phyloP scores from a whole-genome alignment of 768 basidiomycete genomes.

The Trametes sanguinea region DNA sequence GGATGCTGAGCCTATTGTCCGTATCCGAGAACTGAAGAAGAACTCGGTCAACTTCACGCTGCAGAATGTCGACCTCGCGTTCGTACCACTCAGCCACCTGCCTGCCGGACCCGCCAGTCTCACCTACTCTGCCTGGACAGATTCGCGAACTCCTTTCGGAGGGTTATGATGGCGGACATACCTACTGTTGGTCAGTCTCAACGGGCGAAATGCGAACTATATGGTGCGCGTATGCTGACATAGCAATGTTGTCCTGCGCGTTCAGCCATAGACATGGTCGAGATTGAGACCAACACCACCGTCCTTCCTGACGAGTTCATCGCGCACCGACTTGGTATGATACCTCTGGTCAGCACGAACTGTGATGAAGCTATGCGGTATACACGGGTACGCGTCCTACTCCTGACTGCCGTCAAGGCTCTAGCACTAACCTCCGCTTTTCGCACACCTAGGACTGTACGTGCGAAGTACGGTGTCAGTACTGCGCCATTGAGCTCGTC shows the following conservation, averaged over 20 bases:
- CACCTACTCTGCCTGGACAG: constrained; percentile 40
- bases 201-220: neutral
- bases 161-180: constrained; percentile 95
- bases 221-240: neutral
- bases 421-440: neutral
- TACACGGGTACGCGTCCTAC: constrained; percentile 54
- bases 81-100: constrained; percentile 34
- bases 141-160: constrained; percentile 91
- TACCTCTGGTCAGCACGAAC: constrained; percentile 84
- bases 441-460: constrained; percentile 74
- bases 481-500: constrained; percentile 81
- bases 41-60: constrained; percentile 91
- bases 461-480: constrained; percentile 80
- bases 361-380: constrained; percentile 88
- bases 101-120: neutral
- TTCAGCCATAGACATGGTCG: constrained; percentile 94
- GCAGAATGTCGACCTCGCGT: constrained; percentile 97
- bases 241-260: neutral
- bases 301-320: constrained; percentile 98
- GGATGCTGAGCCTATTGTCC: constrained; percentile 62
- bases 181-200: constrained; percentile 83
- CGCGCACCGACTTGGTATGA: constrained; percentile 92
- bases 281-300: constrained; percentile 87
- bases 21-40: constrained; percentile 81
- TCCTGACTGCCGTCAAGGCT: neutral